phyloP scores from a whole-genome alignment of 805 yeast genomes.

The Brettanomyces sp. region DNA sequence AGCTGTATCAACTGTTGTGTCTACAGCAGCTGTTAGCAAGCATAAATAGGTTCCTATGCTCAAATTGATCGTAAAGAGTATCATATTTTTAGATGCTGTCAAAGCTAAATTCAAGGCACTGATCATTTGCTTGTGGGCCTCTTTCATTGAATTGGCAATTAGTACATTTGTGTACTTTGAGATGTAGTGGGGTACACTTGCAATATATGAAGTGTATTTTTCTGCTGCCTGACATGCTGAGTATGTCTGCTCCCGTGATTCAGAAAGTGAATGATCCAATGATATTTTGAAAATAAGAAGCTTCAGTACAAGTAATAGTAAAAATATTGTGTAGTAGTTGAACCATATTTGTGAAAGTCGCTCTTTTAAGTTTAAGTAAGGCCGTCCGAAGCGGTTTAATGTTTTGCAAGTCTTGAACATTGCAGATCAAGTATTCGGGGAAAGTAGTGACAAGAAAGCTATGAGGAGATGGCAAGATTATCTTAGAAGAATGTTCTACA shows the following conservation, averaged over 20 bases:
- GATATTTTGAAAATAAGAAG: constrained; percentile 46
- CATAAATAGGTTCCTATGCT: constrained; percentile 85
- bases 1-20: constrained; percentile 65
- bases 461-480: no score
- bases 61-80: constrained; percentile 60
- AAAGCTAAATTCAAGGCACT: constrained; percentile 36
- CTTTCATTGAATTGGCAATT: constrained; percentile 36
- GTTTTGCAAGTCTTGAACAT: no score
- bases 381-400: constrained; percentile 9
- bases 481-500: no score
- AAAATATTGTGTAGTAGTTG: constrained; percentile 51
- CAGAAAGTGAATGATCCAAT: constrained; percentile 31
- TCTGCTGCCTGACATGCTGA: constrained; percentile 42
- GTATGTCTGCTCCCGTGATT: constrained; percentile 30
- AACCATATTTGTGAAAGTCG: constrained; percentile 56
- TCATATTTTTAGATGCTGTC: constrained; percentile 47
- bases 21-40: constrained; percentile 62
- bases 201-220: constrained; percentile 20
- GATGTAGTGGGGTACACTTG: constrained; percentile 48
- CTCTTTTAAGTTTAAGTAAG: constrained; percentile 43
- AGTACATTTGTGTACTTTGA: constrained; percentile 46
- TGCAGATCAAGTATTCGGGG: no score
- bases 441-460: no score
- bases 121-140: constrained; percentile 38
- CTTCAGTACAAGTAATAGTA: constrained; percentile 51